phyloP scores from a whole-genome alignment of 2,329 filamentous ascomycete species.

The Bipolaris bicolor region DNA sequence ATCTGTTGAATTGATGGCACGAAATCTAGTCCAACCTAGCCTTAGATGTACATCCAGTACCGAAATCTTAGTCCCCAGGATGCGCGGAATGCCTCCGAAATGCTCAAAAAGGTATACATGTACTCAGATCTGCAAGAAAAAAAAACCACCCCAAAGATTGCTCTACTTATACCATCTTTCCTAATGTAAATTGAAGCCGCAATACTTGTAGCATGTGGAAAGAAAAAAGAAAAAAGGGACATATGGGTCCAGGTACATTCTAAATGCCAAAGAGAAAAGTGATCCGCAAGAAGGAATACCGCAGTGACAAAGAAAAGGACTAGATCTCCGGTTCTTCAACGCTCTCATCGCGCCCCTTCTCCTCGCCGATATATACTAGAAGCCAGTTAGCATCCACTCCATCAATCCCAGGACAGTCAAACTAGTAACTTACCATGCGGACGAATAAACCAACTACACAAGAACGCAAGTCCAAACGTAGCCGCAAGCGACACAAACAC shows the following conservation, averaged over 20 bases:
- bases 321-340: slow-evolving; percentile 11
- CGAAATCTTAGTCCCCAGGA: not conserved
- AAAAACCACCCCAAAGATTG: too few relatives aligned
- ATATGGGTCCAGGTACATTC: slow-evolving; percentile 1
- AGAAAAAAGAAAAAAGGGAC: not conserved
- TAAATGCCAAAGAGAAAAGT: not conserved
- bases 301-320: not conserved
- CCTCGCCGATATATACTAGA: slow-evolving; percentile 18
- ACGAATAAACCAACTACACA: slow-evolving; percentile 72
- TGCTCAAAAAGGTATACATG: not conserved
- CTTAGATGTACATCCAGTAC: not conserved
- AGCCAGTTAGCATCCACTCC: not conserved
- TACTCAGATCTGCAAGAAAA: not conserved
- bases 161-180: not conserved
- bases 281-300: not conserved
- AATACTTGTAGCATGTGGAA: too few relatives aligned
- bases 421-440: slow-evolving; percentile 69
- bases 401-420: too few relatives aligned
- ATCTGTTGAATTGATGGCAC: too few relatives aligned
- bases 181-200: not conserved
- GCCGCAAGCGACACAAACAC: slow-evolving; percentile 77
- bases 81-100: not conserved
- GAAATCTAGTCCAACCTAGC: not conserved
- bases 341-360: slow-evolving; percentile 7
- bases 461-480: slow-evolving; percentile 70